Conservation (phyloP, 1,284 basidiomycete genomes). For the Cutaneotrichosporon spelunceum region DNA sequence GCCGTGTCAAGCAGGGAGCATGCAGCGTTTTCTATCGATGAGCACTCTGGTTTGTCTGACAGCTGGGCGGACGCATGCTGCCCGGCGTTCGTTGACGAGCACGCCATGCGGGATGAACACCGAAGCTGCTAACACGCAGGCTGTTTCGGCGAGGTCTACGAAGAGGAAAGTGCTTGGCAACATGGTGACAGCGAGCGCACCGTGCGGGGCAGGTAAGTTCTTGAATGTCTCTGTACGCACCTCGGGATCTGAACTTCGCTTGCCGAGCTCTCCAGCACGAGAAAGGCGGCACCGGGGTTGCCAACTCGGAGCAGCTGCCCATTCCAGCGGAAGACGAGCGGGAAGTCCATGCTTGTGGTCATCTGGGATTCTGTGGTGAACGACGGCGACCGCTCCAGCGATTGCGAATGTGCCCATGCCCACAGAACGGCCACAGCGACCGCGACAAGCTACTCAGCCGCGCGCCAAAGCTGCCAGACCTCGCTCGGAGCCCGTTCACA, state of each 20-base stretch:
- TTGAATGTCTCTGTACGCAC: constrained; percentile 28
- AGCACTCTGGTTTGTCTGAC: not conserved
- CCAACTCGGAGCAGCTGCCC: constrained; percentile 37
- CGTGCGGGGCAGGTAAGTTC: constrained; percentile 18
- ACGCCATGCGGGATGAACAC: constrained; percentile 10
- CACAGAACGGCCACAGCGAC: too few species aligned
- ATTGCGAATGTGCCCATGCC: too few species aligned
- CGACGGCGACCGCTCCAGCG: too few species aligned
- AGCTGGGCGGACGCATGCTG: not conserved
- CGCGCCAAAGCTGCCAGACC: too few species aligned
- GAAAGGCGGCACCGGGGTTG: constrained; percentile 33
- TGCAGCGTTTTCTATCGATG: not conserved
- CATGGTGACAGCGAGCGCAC: constrained; percentile 24
- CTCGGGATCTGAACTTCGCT: constrained; percentile 22
- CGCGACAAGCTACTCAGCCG: too few species aligned
- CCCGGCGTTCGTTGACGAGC: not conserved
- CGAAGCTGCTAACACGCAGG: constrained; percentile 24
- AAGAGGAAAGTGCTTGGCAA: constrained; percentile 32
- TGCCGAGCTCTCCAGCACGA: constrained; percentile 20
- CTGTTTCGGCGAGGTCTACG: constrained; percentile 24
- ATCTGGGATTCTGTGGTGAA: constrained; percentile 23
- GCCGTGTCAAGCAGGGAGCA: not conserved
- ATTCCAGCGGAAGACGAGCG: constrained; percentile 31
- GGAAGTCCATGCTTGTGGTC: constrained; percentile 31
- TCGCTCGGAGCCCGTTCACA: too few species aligned